A percentile compares a stretch with the other conserved stretches of the same genome.
Evolutionary conservation across 208 protist species (phyloP).

Genomic region (Crithidia expoeki): DNA sequence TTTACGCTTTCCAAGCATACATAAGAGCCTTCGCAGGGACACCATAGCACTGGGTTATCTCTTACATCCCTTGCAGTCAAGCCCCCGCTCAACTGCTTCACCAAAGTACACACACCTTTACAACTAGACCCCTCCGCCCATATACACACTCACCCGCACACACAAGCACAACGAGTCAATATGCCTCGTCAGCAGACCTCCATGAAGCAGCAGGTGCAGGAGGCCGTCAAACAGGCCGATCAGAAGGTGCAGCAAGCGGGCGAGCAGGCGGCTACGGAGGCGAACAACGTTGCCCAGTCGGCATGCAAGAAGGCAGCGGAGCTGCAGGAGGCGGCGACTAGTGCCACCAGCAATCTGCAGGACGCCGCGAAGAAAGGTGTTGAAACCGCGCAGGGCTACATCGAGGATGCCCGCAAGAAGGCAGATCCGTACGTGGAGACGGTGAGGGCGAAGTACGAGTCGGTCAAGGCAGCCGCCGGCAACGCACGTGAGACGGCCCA

Average conservation of each 20-base stretch:
- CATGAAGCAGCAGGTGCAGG: conserved; percentile 6
- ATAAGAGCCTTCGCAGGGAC: too few species aligned
- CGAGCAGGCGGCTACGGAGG: conserved; percentile 8
- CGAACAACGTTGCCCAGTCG: conserved; percentile 18
- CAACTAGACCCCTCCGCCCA: neutral
- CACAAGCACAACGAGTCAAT: neutral
- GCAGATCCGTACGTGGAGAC: conserved; percentile 47
- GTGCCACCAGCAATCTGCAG: conserved; percentile 30
- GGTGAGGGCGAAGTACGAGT: conserved; percentile 33
- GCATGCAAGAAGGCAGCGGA: conserved; percentile 13
- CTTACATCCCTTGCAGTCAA: too few species aligned
- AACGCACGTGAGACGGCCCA: conserved; percentile 30
- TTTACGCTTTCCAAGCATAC: too few species aligned
- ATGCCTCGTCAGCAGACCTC: neutral
- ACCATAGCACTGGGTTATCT: too few species aligned
- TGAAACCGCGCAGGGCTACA: conserved; percentile 33
- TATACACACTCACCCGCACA: neutral
- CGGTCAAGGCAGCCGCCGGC: conserved; percentile 31
- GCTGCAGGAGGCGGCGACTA: conserved; percentile 22
- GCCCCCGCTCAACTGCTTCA: too few species aligned
- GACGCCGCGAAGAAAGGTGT: conserved; percentile 37
- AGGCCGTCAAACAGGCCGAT: neutral
- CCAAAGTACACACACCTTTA: too few species aligned
- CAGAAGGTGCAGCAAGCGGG: conserved; percentile 11
- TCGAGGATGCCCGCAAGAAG: conserved; percentile 41